A percentile compares a stretch with the other conserved stretches of the same genome.
These are phyloP conservation scores for Medicago ruthenica DNA, from an alignment of 306 rosid species.

Conservation along the genomic window DNA sequence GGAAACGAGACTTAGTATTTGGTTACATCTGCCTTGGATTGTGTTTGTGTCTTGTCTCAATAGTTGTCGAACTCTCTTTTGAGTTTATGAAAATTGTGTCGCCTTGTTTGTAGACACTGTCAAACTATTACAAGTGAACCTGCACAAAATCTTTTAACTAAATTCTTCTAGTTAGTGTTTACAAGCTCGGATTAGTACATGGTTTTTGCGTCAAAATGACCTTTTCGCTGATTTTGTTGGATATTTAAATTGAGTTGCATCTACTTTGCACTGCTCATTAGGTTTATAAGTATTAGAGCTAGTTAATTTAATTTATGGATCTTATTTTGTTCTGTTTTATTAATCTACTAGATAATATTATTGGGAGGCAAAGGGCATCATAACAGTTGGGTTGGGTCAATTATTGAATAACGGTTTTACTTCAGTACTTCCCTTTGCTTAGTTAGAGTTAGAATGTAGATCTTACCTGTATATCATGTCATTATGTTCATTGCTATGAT, in stretches of 20 bases:
- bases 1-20: background rate
- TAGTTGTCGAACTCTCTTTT: background rate
- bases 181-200: background rate
- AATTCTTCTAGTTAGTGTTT: background rate
- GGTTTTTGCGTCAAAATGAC: background rate
- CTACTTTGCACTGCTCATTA: background rate
- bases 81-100: background rate
- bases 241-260: background rate
- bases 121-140: background rate
- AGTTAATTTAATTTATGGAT: background rate
- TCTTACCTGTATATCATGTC: too few relatives aligned
- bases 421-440: too few relatives aligned
- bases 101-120: slow-evolving; percentile 1
- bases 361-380: background rate
- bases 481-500: too few relatives aligned
- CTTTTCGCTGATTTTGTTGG: background rate
- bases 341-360: background rate
- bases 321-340: background rate
- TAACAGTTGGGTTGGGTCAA: background rate
- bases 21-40: background rate
- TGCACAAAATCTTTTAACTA: background rate
- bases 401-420: background rate
- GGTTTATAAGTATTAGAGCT: background rate
- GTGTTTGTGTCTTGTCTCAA: background rate
- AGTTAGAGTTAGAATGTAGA: too few relatives aligned